Percentiles rank a stretch among this genome's conserved stretches.
These are phyloP conservation scores for Kalmusia sp. DNA, from an alignment of 2,329 filamentous ascomycete species.

Conservation along the genomic window DNA sequence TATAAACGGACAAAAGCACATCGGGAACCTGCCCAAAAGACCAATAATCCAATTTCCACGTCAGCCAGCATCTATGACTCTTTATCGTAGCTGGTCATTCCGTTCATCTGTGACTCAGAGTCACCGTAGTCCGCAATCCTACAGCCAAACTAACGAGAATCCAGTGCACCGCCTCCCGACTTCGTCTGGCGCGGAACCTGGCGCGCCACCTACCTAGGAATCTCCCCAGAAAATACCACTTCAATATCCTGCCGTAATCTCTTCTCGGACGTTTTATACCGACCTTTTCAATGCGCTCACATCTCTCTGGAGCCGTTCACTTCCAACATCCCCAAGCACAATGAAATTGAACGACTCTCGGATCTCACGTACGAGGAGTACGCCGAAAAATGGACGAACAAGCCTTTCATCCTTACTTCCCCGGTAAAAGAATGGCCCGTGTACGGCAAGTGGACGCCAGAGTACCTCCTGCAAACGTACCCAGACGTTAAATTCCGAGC, in stretches of 20 bases:
- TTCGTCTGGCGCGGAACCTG: conserved; percentile 83
- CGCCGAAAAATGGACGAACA: conserved; percentile 74
- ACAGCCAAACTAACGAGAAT: conserved; percentile 16
- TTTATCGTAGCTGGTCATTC: background rate
- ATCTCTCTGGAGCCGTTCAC: conserved; percentile 72
- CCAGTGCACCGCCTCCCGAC: conserved; percentile 51
- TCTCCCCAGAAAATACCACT: conserved; percentile 61
- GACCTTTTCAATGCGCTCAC: conserved; percentile 88
- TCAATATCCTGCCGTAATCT: conserved; percentile 76
- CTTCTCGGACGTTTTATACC: conserved; percentile 88
- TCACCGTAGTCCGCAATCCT: conserved; percentile 5
- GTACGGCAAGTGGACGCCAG: conserved; percentile 75
- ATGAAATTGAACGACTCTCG: conserved; percentile 74
- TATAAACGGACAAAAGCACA: background rate
- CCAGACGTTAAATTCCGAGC: conserved; percentile 77
- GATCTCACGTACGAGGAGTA: conserved; percentile 78
- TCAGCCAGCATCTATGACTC: background rate
- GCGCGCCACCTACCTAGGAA: conserved; percentile 77
- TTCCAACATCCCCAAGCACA: conserved; percentile 72
- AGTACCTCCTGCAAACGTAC: conserved; percentile 70
- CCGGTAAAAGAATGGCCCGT: conserved; percentile 85
- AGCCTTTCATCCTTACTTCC: conserved; percentile 84
- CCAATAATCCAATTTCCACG: background rate
- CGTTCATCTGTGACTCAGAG: conserved; percentile 15
- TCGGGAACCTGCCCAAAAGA: background rate